Base-by-base conservation (phyloP, 257 asterid species). In the Solanum tacnaense region DNA sequence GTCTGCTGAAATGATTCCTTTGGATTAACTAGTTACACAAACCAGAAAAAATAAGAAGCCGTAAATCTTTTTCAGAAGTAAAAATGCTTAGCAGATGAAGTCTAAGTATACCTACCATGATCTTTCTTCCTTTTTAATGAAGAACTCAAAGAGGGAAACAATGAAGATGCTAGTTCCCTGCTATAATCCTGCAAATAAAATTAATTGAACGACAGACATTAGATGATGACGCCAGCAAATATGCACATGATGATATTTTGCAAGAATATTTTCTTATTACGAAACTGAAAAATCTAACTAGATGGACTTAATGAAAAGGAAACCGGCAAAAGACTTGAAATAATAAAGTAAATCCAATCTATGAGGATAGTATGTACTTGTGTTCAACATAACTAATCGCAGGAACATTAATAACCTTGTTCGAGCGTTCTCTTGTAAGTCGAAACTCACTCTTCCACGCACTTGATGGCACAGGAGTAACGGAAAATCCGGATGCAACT, bases 401-500 rank as follows among this genome's bases (percentile, higher is more conserved):
- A 58, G 87, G 90, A 89, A 88, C 44, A 58, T 72, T 27, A 88
- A 85, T 32, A 68, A 94, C 98, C 98, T 96, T 96, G 87, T 91
- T 92, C 52, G 93, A 87, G 86, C 88, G 91, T 20, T 87, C 86
- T 86, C 98, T 95, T 4, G 94, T 74, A 46, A 93, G 98, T 86
- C 91, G 91, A 88, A 94, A 96, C 91, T 89, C 92, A 86, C 88
- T 93, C 94, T 96, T 95, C 99, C 99, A 96, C 75, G 92, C 84
- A 16, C 65, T 9, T 27, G 99, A 92, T 87, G 99, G 92, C 89
- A 96, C 96, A 7, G 98, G 99, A 90, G 93, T 93, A 56, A 96
- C 98, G 72, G 94, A 91, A 91, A 93, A 94, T 82, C 99, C 99
- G 4, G 96, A 96, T 76, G 99, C 96, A 85, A 95, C 98, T 87